Conservation (phyloP, 345 rosid species). For the Eucalyptus fibrosa region DNA sequence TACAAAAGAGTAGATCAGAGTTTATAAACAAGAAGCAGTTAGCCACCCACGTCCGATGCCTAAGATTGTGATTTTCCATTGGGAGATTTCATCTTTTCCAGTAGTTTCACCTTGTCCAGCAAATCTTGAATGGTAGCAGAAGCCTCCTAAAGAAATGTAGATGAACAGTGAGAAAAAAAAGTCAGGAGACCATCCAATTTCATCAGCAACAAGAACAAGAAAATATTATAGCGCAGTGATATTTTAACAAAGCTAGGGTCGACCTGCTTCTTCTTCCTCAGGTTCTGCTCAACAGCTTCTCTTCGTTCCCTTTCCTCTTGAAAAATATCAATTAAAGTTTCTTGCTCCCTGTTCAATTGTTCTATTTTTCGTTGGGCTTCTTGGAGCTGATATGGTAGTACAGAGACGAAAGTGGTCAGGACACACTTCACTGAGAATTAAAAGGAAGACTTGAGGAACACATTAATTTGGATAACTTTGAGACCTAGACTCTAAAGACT, state of each 20-base stretch:
- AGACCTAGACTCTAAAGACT: not conserved
- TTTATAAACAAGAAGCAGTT: not conserved
- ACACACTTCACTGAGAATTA: not conserved
- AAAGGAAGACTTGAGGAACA: not conserved
- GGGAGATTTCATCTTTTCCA: conserved; percentile 40
- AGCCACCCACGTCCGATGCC: not conserved
- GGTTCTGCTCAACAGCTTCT: conserved; percentile 51
- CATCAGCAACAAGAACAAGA: not conserved
- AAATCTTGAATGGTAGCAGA: conserved; percentile 53
- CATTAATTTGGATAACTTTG: not conserved
- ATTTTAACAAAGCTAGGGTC: not conserved
- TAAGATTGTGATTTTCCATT: not conserved
- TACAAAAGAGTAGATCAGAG: not conserved
- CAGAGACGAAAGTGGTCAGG: not conserved
- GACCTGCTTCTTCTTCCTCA: conserved; percentile 70
- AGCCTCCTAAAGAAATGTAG: conserved; percentile 37
- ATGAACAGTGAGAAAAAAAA: not conserved
- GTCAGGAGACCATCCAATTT: not conserved
- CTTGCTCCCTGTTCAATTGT: conserved; percentile 59
- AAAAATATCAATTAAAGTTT: conserved; percentile 49
- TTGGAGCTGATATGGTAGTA: conserved; percentile 24
- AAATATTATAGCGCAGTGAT: not conserved
- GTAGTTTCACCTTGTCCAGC: conserved; percentile 41
- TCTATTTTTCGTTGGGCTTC: conserved; percentile 35
- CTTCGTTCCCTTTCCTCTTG: conserved; percentile 71